Evolutionary conservation across 352 stramenopile species (phyloP).

Genomic region (Pythium volutum): DNA sequence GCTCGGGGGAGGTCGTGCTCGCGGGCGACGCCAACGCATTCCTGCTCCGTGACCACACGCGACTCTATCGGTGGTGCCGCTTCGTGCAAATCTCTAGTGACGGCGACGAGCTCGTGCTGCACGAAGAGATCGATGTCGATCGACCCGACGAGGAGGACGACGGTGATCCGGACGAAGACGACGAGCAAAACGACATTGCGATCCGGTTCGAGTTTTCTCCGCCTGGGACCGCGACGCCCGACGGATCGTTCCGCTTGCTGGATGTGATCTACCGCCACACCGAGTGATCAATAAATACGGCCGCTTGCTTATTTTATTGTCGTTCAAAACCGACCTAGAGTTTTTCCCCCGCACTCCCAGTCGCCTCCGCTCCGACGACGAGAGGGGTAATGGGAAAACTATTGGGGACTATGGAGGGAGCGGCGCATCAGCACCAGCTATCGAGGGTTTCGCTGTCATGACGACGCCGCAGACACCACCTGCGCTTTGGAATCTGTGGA

Average conservation of each 20-base stretch:
- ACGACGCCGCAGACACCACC: not conserved
- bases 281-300: constrained; percentile 16
- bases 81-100: constrained; percentile 39
- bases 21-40: constrained; percentile 33
- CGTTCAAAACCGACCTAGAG: constrained; percentile 2
- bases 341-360: not conserved
- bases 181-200: constrained; percentile 4
- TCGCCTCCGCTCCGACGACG: not conserved
- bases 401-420: constrained; percentile 1
- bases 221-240: constrained; percentile 10
- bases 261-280: constrained; percentile 25
- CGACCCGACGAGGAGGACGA: constrained; percentile 9
- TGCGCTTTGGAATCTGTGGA: not conserved
- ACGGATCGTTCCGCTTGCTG: constrained; percentile 36
- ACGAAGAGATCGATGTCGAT: constrained; percentile 26
- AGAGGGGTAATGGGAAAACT: not conserved
- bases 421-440: not conserved
- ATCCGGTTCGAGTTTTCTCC: constrained; percentile 34
- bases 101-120: constrained; percentile 25
- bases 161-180: constrained; percentile 10
- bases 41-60: constrained; percentile 31
- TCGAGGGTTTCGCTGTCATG: not conserved
- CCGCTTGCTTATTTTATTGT: constrained; percentile 21
- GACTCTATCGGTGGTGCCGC: constrained; percentile 50
- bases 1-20: constrained; percentile 36